These are phyloP conservation scores for Dryas integrifolia DNA, from an alignment of 331 rosid genomes.

Conservation along the genomic window DNA sequence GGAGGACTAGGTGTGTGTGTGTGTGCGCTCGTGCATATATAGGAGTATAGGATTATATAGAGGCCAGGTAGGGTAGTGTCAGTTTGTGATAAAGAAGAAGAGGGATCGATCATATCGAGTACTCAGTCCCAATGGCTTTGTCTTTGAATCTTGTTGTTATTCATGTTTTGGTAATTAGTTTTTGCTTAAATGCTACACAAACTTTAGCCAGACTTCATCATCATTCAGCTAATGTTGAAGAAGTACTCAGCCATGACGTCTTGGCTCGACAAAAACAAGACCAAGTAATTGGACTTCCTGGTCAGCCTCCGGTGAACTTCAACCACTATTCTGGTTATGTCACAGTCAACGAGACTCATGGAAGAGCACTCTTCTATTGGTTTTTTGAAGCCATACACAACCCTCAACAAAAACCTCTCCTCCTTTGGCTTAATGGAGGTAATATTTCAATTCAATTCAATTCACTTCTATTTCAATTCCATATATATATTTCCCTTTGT, in stretches of 20 bases:
- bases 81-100: too few species aligned
- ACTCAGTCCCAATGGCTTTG: conserved; percentile 28
- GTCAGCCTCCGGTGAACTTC: conserved; percentile 68
- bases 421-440: conserved; percentile 96
- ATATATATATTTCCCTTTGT: too few species aligned
- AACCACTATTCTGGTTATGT: conserved; percentile 75
- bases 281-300: conserved; percentile 53
- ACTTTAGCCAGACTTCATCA: background rate
- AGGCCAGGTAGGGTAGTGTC: too few species aligned
- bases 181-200: background rate
- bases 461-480: too few species aligned
- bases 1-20: too few species aligned
- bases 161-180: conserved; percentile 9
- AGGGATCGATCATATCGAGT: too few species aligned
- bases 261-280: conserved; percentile 31
- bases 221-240: background rate
- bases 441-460: background rate
- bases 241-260: background rate
- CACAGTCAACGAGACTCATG: conserved; percentile 62
- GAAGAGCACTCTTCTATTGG: conserved; percentile 84
- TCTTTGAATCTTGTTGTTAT: background rate
- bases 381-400: conserved; percentile 52
- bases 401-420: conserved; percentile 55
- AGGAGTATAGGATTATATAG: too few species aligned
- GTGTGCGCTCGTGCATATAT: too few species aligned